Base-by-base conservation (phyloP, 257 asterid species). In the Scutellaria barbata region DNA sequence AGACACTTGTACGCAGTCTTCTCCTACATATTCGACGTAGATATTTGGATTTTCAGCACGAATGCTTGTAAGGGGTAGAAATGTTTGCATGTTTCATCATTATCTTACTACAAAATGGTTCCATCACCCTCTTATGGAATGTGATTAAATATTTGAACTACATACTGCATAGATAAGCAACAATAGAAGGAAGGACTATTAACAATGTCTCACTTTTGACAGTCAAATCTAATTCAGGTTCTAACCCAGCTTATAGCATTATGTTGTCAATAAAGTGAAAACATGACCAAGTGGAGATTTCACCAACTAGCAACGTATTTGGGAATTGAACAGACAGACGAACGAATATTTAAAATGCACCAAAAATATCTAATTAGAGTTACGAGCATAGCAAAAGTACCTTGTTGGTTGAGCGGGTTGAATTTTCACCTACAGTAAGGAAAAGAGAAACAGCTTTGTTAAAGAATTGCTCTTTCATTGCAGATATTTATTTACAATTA, bases 381-480 rank as follows among this genome's bases (percentile, higher is more conserved):
- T 47, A 52, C 45, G 50, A 22, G 73, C 40, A 47, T 42, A 52
- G 37, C 51, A 54, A 50, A 47, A 59, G 77, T 85, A 89, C 97
- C 97, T 92, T 85, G 74, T 92, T 85, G 74, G 74, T 82, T 37
- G 86, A 64, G 20, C 79, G 72, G 58, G 77, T 47, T 56, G 86
- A 86, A 80, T 76, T 80, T 37, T 72, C 73, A 73, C 90, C 95
- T 92, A 78, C 82, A 86, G 60, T 63, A 78, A 62, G 66, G 57
- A 20, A 76, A 61, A 85, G 73, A 75, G 43, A 33, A 71, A 68
- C 63, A 70, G 64, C 51, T 71, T 73, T 79, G 63, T 59, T 58
- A 66, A 68, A 48, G 37, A 57, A 53, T n/a, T 5, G 7, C 18
- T 30, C 39, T 64, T 58, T 14, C 58, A 18, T 12, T 8, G 42